These are phyloP conservation scores for Penstemon eatonii DNA, from an alignment of 257 asterid genomes.

Conservation along the genomic window DNA sequence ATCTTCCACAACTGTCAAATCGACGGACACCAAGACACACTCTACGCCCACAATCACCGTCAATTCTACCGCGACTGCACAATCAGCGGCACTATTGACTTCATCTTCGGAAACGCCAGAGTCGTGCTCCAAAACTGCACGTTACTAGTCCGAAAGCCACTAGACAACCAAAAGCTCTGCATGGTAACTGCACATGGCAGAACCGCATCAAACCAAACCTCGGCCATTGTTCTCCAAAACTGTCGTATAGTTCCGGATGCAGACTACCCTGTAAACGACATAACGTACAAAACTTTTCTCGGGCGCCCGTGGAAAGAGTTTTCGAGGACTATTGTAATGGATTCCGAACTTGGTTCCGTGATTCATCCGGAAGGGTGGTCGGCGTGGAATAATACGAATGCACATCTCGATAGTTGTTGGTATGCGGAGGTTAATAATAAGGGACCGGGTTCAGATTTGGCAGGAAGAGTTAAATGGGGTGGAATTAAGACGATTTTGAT, in stretches of 20 bases:
- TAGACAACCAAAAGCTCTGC: conserved; percentile 31
- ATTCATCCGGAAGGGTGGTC: conserved; percentile 52
- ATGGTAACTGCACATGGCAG: conserved; percentile 69
- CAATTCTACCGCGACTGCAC: conserved; percentile 58
- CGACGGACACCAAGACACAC: conserved; percentile 62
- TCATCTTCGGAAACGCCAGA: conserved; percentile 50
- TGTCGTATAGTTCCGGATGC: conserved; percentile 36
- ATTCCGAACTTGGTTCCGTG: conserved; percentile 32
- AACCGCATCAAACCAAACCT: conserved; percentile 13
- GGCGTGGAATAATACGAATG: conserved; percentile 29
- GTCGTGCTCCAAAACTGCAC: conserved; percentile 58
- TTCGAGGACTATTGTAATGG: conserved; percentile 55
- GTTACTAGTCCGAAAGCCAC: conserved; percentile 48
- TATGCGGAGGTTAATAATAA: too few species aligned
- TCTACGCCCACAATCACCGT: conserved; percentile 45
- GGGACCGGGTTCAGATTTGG: too few species aligned
- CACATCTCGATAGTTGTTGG: too few species aligned
- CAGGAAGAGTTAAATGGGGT: too few species aligned
- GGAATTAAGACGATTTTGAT: too few species aligned
- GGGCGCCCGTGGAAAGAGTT: conserved; percentile 64
- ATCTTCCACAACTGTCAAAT: conserved; percentile 51
- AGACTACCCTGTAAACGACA: conserved; percentile 3
- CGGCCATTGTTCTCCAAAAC: conserved; percentile 45
- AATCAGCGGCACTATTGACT: conserved; percentile 66
- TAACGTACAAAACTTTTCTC: conserved; percentile 33